Base-by-base conservation (phyloP, 495 filamentous ascomycete species). In the Collariella sp. region DNA sequence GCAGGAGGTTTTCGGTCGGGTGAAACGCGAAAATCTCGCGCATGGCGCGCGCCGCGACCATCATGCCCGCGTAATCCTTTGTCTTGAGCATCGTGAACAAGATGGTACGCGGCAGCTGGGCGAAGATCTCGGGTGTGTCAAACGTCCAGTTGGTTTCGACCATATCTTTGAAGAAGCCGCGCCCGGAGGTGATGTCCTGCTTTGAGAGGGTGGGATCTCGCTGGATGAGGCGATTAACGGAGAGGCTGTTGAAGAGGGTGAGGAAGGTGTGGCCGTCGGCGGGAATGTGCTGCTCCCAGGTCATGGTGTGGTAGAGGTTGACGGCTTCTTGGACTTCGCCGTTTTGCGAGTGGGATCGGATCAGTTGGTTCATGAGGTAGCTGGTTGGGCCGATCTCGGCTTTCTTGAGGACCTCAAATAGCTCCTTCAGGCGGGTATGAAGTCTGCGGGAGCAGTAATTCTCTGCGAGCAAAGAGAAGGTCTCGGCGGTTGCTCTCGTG, bases 341-440 rank as follows among this genome's bases (percentile, higher is more conserved):
- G 74, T 76, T 63, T 66, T 81, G 56, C 66, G 77, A 54, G 78
- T 76, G 65, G 67, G 82, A 80, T 46, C 78, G 79, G 23, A 91
- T 76, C 19, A 89, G 67, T 55, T 88, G 83, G 67, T 89, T 91
- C 73, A 89, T 80, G 62, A 88, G 81, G 64, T 82, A 85, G 40
- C 80, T 80, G 53, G 85, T 83, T 7, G 84, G 78, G 19, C 70
- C 70, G 51, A 90, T 79, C 44, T 83, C 78, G 15, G 83, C 76
- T 39, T 77, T 63, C 31, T 69, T 62, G 40, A 89, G 76, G 19
- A 73, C 75, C 33, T 76, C 69, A 59, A 79, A 79, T 11, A 91
- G 68, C 36, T 81, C 71, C 44, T 76, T 62, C 48, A 85, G 72
- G 59, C 77, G 75, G 5, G 71, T 65, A 46, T 80, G 73, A 23